Base-by-base conservation (phyloP, 2,329 filamentous ascomycete genomes). In the Botryosphaeria agaves region DNA sequence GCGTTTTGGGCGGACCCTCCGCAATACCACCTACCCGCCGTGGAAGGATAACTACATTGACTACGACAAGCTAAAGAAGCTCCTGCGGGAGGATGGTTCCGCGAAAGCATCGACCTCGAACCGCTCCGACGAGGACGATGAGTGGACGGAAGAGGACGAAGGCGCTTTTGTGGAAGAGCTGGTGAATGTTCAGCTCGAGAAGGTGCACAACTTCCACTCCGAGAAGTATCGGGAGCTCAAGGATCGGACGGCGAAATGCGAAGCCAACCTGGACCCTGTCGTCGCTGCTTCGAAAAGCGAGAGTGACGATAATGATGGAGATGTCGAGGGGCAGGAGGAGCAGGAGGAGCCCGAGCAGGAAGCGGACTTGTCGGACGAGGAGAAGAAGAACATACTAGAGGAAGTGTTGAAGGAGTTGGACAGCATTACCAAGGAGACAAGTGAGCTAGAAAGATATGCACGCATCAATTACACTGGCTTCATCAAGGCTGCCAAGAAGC, bases 401-500 rank as follows among this genome's bases (percentile, higher is more conserved):
- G 70, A 81, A 42, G 73, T 87, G 23, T 66, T 89, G 47, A 55
- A 62, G 28, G 83, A 94, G 59, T 69, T 95, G 33, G 87, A 95
- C 53, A 57, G 59, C 32, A 89, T 95, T 54, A 89, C 81, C 19
- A 81, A 82, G 50, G 83, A 94, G 55, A 76, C 91, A 47, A 87
- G 78, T 51, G 81, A 92, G 61, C 68, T 98, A 42, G 89, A 93
- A 57, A 89, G 82, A 53, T 98, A 89, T 59, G 89, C 83, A 55
- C 80, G 77, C 39, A 76, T 94, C 60, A 98, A 98, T 60, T 98
- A 94, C 56, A 93, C 89, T 5, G 89, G 84, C 28, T 93, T 95
- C 56, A 69, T 94, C 49, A 98, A 98, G 65, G 92, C 92, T 28
- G 84, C 84, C 33, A 98, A 98, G 72, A 98, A 98, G 61, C 89